Percentiles rank a stretch among this genome's conserved stretches.
phyloP scores from a whole-genome alignment of 2,329 filamentous ascomycete species.

The Penicillium nordicum region DNA sequence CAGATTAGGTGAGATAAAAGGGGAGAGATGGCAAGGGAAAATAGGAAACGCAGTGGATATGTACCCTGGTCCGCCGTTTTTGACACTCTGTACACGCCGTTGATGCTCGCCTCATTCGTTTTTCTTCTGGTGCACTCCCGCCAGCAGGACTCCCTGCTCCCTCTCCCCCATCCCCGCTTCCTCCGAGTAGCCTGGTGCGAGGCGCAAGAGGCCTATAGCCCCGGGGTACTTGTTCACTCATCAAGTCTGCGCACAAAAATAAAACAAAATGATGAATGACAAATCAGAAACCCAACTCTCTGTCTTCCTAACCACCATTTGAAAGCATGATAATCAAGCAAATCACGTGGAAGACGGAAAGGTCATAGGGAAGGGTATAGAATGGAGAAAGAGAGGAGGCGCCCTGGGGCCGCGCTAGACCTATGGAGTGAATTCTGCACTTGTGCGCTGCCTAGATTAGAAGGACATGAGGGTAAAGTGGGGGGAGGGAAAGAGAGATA shows the following conservation, averaged over 20 bases:
- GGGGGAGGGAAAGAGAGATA: background rate
- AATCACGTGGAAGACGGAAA: background rate
- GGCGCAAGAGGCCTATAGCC: constrained; percentile 34
- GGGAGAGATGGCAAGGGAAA: background rate
- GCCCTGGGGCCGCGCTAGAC: background rate
- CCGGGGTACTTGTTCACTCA: constrained; percentile 29
- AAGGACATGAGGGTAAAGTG: background rate
- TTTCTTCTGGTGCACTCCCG: constrained; percentile 25
- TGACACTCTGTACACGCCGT: constrained; percentile 40
- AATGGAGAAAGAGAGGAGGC: constrained; percentile 3
- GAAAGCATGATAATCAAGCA: constrained; percentile 8
- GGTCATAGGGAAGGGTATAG: constrained; percentile 4
- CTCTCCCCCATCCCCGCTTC: constrained; percentile 10
- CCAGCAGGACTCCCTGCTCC: constrained; percentile 17
- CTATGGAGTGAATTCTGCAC: constrained; percentile 3
- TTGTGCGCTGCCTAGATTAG: background rate
- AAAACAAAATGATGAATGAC: background rate
- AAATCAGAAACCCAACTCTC: constrained; percentile 2
- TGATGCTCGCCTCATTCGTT: constrained; percentile 35
- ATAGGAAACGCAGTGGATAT: background rate
- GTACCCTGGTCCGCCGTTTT: constrained; percentile 38
- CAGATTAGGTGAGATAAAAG: background rate
- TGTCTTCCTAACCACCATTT: background rate
- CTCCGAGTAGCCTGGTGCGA: constrained; percentile 18
- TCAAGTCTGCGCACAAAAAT: constrained; percentile 5